Conservation (phyloP, 768 basidiomycete species). For the Tricholoma furcatifolium region DNA sequence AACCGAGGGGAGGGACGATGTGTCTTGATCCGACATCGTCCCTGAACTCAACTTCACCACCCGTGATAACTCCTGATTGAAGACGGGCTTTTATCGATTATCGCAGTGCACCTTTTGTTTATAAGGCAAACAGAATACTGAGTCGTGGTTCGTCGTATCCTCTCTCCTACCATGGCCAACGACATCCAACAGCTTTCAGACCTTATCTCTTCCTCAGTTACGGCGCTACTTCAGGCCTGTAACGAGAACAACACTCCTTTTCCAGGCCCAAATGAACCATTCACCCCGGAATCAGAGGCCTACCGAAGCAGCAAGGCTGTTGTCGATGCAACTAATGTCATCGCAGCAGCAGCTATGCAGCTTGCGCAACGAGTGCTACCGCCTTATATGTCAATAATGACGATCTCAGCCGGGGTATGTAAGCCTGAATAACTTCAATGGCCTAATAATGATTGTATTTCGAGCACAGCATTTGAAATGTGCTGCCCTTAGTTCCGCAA, state of each 20-base stretch:
- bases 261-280: slow-evolving; percentile 27
- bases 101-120: background rate
- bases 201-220: slow-evolving; percentile 19
- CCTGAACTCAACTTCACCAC: no score
- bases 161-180: slow-evolving; percentile 6
- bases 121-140: no score
- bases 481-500: slow-evolving; percentile 23
- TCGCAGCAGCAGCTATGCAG: slow-evolving; percentile 34
- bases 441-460: background rate
- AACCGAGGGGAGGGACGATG: no score
- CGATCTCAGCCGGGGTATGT: slow-evolving; percentile 23
- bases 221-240: slow-evolving; percentile 25
- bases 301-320: slow-evolving; percentile 26
- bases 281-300: slow-evolving; percentile 25
- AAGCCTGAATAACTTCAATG: background rate
- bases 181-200: slow-evolving; percentile 16
- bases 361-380: slow-evolving; percentile 28
- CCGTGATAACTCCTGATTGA: background rate
- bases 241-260: slow-evolving; percentile 18
- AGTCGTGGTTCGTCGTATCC: no score
- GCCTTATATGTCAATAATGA: slow-evolving; percentile 22
- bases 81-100: background rate
- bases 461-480: slow-evolving; percentile 21
- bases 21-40: no score
- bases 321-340: slow-evolving; percentile 26